Base-by-base conservation (phyloP, 108 stramenopile genomes). In the Mayamaea pseudoterrestris region DNA sequence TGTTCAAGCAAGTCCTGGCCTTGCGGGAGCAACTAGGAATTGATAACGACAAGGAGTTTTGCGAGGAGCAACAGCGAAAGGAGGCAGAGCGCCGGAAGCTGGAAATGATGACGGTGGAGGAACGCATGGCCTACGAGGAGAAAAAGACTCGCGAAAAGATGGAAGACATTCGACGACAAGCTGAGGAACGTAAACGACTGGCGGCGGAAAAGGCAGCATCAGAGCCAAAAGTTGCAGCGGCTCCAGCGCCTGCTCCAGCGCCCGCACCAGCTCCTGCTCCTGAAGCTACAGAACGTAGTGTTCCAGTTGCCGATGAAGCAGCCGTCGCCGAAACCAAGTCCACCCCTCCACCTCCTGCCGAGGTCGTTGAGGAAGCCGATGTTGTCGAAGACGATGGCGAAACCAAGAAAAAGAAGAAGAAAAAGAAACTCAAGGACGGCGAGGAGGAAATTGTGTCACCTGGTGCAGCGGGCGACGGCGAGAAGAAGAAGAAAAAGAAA, bases 201-300 rank as follows among this genome's bases (percentile, higher is more conserved):
- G 47, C 14, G 14, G 28, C 30, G 4, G n/a, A 48, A 44, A 44
- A 22, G 23, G 23, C 44, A 4, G 4, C 44, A 44, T 21, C 16
- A 44, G 44, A 16, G 22, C 27, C 30, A 28, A 30, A 3, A 35
- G 27, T 14, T 25, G 47, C 47, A 34, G 47, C 47, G 14, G 13
- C 5, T 3, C 30, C 24, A 44, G 44, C 44, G 4, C 34, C 21
- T 3, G 22, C 27, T 1, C 62, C 86, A 26, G 76, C 74, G 17
- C 83, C 85, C 5, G 82, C 84, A 1, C 86, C 90, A 16, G 90
- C 90, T 31, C 90, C 90, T 7, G 84, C 80, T 9, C 73, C 76
- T 51, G 29, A 58, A n/a, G n/a, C n/a, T n/a, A n/a, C n/a, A n/a
- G n/a, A n/a, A n/a, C n/a, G n/a, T n/a, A n/a, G n/a, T n/a, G n/a